Conservation (phyloP, 495 filamentous ascomycete species). For the Aspergillus kassunensis region DNA sequence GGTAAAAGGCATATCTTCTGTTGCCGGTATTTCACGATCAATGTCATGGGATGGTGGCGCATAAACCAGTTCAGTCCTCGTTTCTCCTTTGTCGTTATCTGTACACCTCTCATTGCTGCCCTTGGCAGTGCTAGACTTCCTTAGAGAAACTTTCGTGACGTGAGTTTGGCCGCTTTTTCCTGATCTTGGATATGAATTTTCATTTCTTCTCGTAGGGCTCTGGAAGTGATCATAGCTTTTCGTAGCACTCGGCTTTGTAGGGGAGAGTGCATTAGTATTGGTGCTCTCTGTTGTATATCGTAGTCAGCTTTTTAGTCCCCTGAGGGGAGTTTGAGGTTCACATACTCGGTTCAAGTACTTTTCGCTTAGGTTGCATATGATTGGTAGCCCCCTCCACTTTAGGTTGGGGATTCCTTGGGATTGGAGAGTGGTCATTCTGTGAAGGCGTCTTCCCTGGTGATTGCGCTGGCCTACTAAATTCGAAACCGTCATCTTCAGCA, state of each 20-base stretch:
- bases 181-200: not conserved
- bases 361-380: slow-evolving; percentile 33
- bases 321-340: slow-evolving; percentile 5
- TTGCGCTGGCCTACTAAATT: slow-evolving; percentile 37
- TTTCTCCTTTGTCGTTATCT: not conserved
- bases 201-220: not conserved
- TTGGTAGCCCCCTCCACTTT: slow-evolving; percentile 15
- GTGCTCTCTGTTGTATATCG: slow-evolving; percentile 46
- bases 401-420: slow-evolving; percentile 19
- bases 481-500: slow-evolving; percentile 44
- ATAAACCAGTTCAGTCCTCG: not conserved
- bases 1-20: slow-evolving; percentile 27
- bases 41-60: not conserved
- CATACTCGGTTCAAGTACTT: slow-evolving; percentile 60
- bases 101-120: not conserved
- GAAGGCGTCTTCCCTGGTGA: slow-evolving; percentile 12
- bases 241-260: slow-evolving; percentile 21
- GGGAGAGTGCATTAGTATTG: slow-evolving; percentile 41
- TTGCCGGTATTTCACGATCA: not conserved
- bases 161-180: not conserved
- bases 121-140: not conserved
- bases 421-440: slow-evolving; percentile 14
- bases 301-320: not conserved
- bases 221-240: not conserved
- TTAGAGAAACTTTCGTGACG: not conserved